Conservation (phyloP, 805 yeast genomes). For the Metschnikowia proteae region DNA sequence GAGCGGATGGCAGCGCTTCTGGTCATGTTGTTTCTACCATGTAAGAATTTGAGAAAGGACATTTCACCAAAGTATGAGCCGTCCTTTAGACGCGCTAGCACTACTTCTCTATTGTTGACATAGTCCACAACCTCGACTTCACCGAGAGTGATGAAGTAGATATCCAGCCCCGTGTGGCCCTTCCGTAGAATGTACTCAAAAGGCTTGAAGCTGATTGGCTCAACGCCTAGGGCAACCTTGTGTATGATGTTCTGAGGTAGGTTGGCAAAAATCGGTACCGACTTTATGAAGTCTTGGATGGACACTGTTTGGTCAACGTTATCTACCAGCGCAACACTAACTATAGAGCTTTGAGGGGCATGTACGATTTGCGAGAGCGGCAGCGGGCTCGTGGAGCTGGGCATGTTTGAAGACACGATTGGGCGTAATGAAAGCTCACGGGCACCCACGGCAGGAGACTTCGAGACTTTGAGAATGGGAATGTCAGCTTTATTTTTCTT, state of each 20-base stretch:
- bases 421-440: conserved; percentile 12
- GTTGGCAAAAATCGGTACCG: conserved; percentile 54
- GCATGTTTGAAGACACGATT: conserved; percentile 16
- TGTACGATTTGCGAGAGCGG: conserved; percentile 16
- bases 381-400: conserved; percentile 18
- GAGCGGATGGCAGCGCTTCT: conserved; percentile 67
- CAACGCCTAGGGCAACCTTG: conserved; percentile 60
- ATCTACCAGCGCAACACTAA: conserved; percentile 15
- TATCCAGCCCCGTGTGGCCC: conserved; percentile 59
- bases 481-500: conserved; percentile 49
- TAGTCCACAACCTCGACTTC: conserved; percentile 61
- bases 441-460: conserved; percentile 13
- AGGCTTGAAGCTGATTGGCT: conserved; percentile 49
- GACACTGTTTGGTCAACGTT: conserved; percentile 52
- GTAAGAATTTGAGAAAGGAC: conserved; percentile 55
- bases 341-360: conserved; percentile 7
- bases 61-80: conserved; percentile 77
- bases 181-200: conserved; percentile 59
- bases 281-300: conserved; percentile 54
- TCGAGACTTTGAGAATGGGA: conserved; percentile 22
- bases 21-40: conserved; percentile 24
- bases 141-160: conserved; percentile 64
- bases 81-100: conserved; percentile 54
- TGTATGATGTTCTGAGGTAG: conserved; percentile 60
- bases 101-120: conserved; percentile 29